Conservation (phyloP, 192 early-diverging fungal genomes). For the Podila epigama region DNA sequence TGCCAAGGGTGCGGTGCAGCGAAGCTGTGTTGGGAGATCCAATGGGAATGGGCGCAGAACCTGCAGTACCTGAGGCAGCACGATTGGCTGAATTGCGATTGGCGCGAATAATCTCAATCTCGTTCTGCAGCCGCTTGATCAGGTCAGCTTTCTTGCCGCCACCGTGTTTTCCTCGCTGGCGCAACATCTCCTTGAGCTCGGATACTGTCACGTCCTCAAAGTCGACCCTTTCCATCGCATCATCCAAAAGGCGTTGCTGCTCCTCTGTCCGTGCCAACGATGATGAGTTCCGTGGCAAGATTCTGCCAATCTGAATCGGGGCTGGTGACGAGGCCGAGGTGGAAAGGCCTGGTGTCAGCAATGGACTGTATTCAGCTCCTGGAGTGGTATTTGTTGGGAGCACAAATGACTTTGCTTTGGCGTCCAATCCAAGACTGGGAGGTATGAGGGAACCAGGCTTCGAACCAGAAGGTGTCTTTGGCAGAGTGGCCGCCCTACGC, state of each 20-base stretch:
- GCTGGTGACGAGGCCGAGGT: slow-evolving; percentile 32
- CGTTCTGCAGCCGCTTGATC: slow-evolving; percentile 70
- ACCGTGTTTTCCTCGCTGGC: slow-evolving; percentile 70
- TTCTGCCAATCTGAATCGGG: slow-evolving; percentile 39
- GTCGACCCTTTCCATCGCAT: slow-evolving; percentile 66
- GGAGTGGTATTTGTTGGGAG: slow-evolving; percentile 27
- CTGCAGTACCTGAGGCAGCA: not conserved
- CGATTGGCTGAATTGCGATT: slow-evolving; percentile 33
- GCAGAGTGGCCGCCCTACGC: slow-evolving; percentile 12
- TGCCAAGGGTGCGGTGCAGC: slow-evolving; percentile 46
- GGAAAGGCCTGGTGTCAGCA: slow-evolving; percentile 31
- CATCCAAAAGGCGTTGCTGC: slow-evolving; percentile 64
- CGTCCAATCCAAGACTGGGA: slow-evolving; percentile 34
- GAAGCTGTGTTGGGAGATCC: slow-evolving; percentile 16
- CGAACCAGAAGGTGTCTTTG: not conserved
- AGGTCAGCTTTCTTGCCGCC: slow-evolving; percentile 77
- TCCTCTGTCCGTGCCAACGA: slow-evolving; percentile 50
- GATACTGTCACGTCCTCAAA: slow-evolving; percentile 80
- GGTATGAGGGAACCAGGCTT: slow-evolving; percentile 25
- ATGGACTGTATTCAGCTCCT: slow-evolving; percentile 9
- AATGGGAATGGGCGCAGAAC: slow-evolving; percentile 11
- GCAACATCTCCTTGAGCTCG: slow-evolving; percentile 77
- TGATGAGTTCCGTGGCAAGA: slow-evolving; percentile 34
- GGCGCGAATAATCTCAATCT: slow-evolving; percentile 58
- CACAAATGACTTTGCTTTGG: slow-evolving; percentile 13